Conservation (phyloP, 1,139 yeast species). For the Zhuliangozyma blackwelliae region DNA sequence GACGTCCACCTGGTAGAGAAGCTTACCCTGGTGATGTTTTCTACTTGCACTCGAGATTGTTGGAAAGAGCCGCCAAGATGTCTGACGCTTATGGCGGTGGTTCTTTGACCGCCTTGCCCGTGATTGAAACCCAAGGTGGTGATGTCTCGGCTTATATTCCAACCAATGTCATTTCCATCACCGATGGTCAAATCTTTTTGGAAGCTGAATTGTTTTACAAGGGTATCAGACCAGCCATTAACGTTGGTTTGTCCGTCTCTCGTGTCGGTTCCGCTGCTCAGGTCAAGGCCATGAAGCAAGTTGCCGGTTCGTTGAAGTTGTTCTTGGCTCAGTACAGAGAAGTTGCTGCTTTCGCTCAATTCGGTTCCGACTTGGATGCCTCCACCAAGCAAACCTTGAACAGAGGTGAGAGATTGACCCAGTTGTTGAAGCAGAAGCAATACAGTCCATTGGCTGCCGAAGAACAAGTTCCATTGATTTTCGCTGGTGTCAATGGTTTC, state of each 20-base stretch:
- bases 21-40: conserved; percentile 97
- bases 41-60: conserved; percentile 93
- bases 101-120: conserved; percentile 93
- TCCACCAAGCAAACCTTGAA: conserved; percentile 98
- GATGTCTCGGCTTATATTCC: conserved; percentile 98
- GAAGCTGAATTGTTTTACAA: conserved; percentile 99
- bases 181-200: conserved; percentile 97
- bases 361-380: conserved; percentile 99
- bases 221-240: conserved; percentile 99
- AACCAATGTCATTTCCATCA: conserved; percentile 94
- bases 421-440: conserved; percentile 97
- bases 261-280: conserved; percentile 99
- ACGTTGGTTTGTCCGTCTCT: conserved; percentile 99
- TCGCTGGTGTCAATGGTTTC: conserved; percentile 99
- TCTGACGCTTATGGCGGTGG: conserved; percentile 86
- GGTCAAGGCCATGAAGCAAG: conserved; percentile 99
- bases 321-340: conserved; percentile 99
- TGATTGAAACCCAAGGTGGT: conserved; percentile 99
- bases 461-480: conserved; percentile 98
- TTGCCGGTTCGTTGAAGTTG: conserved; percentile 99
- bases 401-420: conserved; percentile 99
- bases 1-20: conserved; percentile 98
- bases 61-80: conserved; percentile 98
- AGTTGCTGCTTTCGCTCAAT: conserved; percentile 99
- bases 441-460: conserved; percentile 96